A percentile compares a stretch with the other conserved stretches of the same genome.
These are phyloP conservation scores for Niveomyces coronatus DNA, from an alignment of 2,329 filamentous ascomycete genomes.

Conservation along the genomic window DNA sequence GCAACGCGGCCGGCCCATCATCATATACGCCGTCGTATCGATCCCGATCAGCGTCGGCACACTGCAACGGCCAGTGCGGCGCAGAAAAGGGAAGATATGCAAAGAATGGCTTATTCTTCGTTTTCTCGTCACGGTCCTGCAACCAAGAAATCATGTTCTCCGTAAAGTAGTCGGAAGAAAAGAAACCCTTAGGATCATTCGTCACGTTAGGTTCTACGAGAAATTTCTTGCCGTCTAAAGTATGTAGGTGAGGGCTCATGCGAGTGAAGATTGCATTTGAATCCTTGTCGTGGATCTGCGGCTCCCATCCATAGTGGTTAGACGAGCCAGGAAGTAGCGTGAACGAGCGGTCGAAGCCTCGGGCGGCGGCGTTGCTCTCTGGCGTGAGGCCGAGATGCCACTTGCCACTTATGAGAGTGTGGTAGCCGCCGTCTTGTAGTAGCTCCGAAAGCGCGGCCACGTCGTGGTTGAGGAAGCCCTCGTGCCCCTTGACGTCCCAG, in stretches of 20 bases:
- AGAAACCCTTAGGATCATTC: conserved; percentile 41
- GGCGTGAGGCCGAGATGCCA: conserved; percentile 22
- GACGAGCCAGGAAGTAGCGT: conserved; percentile 44
- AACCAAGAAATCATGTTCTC: conserved; percentile 43
- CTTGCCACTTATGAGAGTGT: conserved; percentile 22
- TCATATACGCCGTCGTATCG: conserved; percentile 46
- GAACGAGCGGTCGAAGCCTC: conserved; percentile 45
- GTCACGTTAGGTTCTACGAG: no score
- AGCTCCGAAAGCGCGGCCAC: conserved; percentile 21
- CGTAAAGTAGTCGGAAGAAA: conserved; percentile 43
- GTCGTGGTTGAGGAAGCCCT: conserved; percentile 22
- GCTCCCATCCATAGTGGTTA: conserved; percentile 36
- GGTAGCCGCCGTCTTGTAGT: conserved; percentile 20
- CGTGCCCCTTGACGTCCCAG: conserved; percentile 17
- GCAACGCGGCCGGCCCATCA: conserved; percentile 47
- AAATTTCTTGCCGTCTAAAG: no score
- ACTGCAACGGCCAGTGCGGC: conserved; percentile 54
- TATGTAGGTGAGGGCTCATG: no score
- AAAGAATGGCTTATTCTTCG: conserved; percentile 40
- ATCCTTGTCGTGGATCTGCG: conserved; percentile 25
- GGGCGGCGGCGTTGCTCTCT: conserved; percentile 37
- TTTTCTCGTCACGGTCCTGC: conserved; percentile 33
- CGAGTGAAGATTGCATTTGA: no score
- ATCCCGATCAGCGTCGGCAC: no score
- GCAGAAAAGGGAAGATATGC: conserved; percentile 51